These are phyloP conservation scores for Nemania sp. DNA, from an alignment of 2,329 filamentous ascomycete genomes.

Conservation along the genomic window DNA sequence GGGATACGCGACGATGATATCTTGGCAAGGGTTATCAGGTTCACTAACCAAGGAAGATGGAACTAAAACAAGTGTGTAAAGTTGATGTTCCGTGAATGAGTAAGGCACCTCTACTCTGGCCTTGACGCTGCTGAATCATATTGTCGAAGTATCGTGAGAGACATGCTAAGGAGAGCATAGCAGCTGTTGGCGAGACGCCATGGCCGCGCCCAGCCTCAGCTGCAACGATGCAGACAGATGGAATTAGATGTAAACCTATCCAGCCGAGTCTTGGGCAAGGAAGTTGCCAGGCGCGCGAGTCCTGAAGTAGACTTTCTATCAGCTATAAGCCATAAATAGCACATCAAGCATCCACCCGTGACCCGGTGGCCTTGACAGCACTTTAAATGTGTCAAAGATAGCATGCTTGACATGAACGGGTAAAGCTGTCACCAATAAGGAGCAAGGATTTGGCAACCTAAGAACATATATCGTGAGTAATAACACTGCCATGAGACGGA, in stretches of 20 bases:
- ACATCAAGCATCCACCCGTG: not conserved
- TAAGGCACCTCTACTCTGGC: too few species aligned
- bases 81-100: too few species aligned
- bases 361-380: slow-evolving; percentile 4
- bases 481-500: slow-evolving; percentile 10
- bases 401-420: slow-evolving; percentile 2
- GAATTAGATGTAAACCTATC: not conserved
- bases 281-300: not conserved
- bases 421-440: not conserved
- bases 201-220: too few species aligned
- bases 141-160: too few species aligned
- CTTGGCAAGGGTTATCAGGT: too few species aligned
- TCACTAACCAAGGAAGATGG: too few species aligned
- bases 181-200: too few species aligned
- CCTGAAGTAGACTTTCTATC: not conserved
- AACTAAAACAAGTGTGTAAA: too few species aligned
- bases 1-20: too few species aligned
- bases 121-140: too few species aligned
- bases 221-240: not conserved
- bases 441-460: not conserved
- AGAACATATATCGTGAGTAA: not conserved
- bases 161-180: too few species aligned
- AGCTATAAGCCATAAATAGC: not conserved
- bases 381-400: not conserved
- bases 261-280: not conserved